Conservation (phyloP, 1,284 basidiomycete species). For the Neonothopanus nambi region DNA sequence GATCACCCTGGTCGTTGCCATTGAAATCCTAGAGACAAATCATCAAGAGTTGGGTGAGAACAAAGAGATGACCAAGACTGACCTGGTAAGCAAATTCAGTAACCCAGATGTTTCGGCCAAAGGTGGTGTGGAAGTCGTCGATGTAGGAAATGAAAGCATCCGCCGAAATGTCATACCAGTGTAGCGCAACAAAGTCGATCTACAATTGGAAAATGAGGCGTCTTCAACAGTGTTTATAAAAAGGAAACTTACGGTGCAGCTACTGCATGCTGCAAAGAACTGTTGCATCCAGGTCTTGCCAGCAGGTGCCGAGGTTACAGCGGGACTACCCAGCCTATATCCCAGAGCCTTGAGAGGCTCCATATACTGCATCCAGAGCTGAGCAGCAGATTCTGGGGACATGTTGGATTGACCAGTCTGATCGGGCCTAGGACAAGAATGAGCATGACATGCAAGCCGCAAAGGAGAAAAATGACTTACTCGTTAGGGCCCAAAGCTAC, state of each 20-base stretch:
- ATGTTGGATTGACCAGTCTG: constrained; percentile 60
- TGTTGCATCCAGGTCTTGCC: constrained; percentile 60
- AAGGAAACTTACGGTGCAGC: constrained; percentile 49
- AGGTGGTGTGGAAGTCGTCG: constrained; percentile 50
- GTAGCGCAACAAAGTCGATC: no score
- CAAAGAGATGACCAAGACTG: constrained; percentile 7
- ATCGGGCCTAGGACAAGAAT: constrained; percentile 38
- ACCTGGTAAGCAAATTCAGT: constrained; percentile 75
- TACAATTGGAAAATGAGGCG: no score
- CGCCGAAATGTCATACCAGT: constrained; percentile 61
- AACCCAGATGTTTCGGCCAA: constrained; percentile 53
- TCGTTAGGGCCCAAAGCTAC: constrained; percentile 71
- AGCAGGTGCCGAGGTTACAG: constrained; percentile 59
- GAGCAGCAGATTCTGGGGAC: constrained; percentile 45
- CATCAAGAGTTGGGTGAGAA: constrained; percentile 9
- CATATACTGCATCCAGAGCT: constrained; percentile 65
- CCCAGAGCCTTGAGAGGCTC: constrained; percentile 57
- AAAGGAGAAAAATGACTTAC: constrained; percentile 37
- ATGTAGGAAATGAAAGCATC: constrained; percentile 54
- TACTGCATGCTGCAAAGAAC: constrained; percentile 53
- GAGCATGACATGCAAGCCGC: neutral
- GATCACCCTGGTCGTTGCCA: constrained; percentile 52
- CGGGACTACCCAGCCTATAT: constrained; percentile 63
- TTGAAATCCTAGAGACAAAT: constrained; percentile 55
- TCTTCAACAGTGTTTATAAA: no score